These are phyloP conservation scores for Diaporthe sp. DNA, from an alignment of 2,329 filamentous ascomycete genomes.

Conservation along the genomic window DNA sequence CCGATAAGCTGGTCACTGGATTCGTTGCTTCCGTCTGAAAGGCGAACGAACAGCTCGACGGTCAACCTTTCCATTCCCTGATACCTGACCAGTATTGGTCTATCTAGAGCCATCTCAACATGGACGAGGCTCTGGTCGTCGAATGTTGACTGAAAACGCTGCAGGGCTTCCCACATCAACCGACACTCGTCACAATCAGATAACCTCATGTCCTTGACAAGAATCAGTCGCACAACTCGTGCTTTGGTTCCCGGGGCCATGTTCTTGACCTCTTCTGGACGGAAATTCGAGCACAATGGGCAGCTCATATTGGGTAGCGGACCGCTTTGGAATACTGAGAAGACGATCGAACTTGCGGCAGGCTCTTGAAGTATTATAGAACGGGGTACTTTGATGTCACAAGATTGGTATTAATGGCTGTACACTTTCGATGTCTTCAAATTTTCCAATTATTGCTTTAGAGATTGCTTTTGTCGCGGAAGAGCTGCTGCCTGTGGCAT, in stretches of 20 bases:
- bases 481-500: no score
- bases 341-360: no score
- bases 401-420: no score
- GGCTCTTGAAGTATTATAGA: neutral
- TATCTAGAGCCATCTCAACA: neutral
- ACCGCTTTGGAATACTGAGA: no score
- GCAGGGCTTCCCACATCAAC: constrained; percentile 21
- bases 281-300: constrained; percentile 20
- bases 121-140: constrained; percentile 16
- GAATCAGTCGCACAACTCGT: constrained; percentile 7
- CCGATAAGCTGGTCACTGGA: constrained; percentile 7
- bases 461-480: no score
- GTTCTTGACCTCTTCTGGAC: constrained; percentile 15
- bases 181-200: constrained; percentile 19
- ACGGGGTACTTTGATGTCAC: neutral
- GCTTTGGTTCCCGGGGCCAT: constrained; percentile 17
- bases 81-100: constrained; percentile 7
- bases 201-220: neutral
- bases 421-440: no score
- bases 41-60: constrained; percentile 8
- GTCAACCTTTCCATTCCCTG: constrained; percentile 1
- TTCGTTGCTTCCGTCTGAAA: neutral
- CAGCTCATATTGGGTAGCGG: constrained; percentile 24
- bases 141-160: neutral
- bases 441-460: no score